phyloP scores from a whole-genome alignment of 495 filamentous ascomycete species.

The Aspergillus biplanus region DNA sequence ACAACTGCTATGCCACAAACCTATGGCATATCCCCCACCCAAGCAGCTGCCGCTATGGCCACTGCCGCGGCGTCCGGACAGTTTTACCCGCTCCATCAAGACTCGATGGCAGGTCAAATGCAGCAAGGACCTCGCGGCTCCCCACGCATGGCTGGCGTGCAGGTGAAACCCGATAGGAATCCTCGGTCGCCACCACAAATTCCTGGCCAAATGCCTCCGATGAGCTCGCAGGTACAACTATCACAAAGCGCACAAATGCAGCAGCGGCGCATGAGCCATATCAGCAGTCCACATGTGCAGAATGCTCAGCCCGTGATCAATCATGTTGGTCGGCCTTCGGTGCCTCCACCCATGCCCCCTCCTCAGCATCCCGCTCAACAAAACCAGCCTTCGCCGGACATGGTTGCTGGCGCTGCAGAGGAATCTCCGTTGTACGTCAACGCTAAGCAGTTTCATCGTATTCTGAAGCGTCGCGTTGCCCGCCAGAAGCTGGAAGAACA shows the following conservation, averaged over 20 bases:
- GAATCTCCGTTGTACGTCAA: conserved; percentile 98
- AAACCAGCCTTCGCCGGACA: conserved; percentile 81
- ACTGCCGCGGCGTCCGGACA: conserved; percentile 59
- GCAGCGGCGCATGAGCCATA: conserved; percentile 55
- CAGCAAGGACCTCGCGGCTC: conserved; percentile 51
- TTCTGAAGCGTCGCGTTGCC: conserved; percentile 90
- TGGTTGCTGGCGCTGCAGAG: conserved; percentile 74
- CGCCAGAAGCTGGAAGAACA: conserved; percentile 92
- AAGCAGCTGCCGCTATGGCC: conserved; percentile 60
- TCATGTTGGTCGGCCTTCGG: conserved; percentile 52
- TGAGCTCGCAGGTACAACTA: conserved; percentile 54
- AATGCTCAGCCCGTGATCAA: conserved; percentile 52
- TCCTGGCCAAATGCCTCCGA: conserved; percentile 53
- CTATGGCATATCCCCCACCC: conserved; percentile 56
- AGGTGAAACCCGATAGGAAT: conserved; percentile 55
- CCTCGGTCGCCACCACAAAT: conserved; percentile 57
- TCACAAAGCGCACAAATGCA: conserved; percentile 49
- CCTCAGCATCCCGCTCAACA: conserved; percentile 58
- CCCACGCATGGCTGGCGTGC: conserved; percentile 53
- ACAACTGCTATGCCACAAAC: conserved; percentile 50
- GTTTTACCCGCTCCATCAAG: conserved; percentile 53
- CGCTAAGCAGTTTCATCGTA: conserved; percentile 97
- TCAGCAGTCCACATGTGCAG: conserved; percentile 51
- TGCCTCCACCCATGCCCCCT: conserved; percentile 52
- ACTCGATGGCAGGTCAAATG: conserved; percentile 54